Conservation (phyloP, 179 eudicot species). For the Spinacia oleracea region DNA sequence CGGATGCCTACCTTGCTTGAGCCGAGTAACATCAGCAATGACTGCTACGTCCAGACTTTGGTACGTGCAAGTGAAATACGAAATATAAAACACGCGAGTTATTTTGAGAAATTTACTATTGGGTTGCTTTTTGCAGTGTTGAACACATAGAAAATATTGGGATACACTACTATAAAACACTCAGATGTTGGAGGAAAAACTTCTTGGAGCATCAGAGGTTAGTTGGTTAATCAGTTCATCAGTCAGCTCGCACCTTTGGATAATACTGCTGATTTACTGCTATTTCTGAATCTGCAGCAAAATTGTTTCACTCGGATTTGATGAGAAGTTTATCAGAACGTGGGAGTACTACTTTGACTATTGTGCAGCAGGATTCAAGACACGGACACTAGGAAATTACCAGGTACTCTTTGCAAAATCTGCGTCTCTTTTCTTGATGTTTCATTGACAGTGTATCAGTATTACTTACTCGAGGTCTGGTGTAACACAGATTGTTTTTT, state of each 20-base stretch:
- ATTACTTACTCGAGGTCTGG: background rate
- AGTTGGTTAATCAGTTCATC: background rate
- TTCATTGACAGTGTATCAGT: background rate
- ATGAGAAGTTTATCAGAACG: conserved; percentile 86
- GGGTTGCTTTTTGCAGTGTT: conserved; percentile 44
- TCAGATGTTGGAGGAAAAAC: conserved; percentile 71
- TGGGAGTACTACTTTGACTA: conserved; percentile 97
- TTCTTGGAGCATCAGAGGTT: conserved; percentile 69
- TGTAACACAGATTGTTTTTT: conserved; percentile 30
- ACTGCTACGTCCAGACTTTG: conserved; percentile 71
- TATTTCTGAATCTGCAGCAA: conserved; percentile 39
- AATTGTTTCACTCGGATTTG: conserved; percentile 68
- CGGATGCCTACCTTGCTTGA: conserved; percentile 72
- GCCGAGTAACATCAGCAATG: conserved; percentile 82
- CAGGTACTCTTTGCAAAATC: conserved; percentile 17
- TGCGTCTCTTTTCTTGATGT: background rate
- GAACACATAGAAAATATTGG: conserved; percentile 92
- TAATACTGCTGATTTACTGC: background rate
- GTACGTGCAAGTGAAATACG: conserved; percentile 29
- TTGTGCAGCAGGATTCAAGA: conserved; percentile 81
- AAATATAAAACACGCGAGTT: too few species aligned
- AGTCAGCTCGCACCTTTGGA: background rate
- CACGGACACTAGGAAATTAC: conserved; percentile 72
- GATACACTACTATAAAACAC: conserved; percentile 78
- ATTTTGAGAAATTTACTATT: background rate